Conservation (phyloP, 139 green algal species). For the Haematococcus lacustris region DNA sequence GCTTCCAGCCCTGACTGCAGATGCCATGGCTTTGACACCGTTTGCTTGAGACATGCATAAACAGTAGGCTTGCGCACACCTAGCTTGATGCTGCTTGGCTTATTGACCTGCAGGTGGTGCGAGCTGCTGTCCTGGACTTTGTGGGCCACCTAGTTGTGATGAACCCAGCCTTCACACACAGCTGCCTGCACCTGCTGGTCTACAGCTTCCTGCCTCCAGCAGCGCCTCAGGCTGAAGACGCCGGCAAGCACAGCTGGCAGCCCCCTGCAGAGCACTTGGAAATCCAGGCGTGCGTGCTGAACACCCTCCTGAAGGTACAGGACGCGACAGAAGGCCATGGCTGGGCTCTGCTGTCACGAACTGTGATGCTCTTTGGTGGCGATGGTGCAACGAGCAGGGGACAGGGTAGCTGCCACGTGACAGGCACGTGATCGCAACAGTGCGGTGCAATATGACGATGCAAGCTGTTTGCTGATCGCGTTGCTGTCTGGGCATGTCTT, state of each 20-base stretch:
- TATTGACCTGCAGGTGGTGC: slow-evolving; percentile 29
- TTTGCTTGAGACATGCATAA: too few relatives aligned
- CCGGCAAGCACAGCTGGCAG: slow-evolving; percentile 30
- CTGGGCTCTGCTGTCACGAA: too few relatives aligned
- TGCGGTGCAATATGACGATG: neutral
- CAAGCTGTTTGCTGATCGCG: neutral
- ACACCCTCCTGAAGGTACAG: slow-evolving; percentile 27
- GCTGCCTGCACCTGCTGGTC: slow-evolving; percentile 60
- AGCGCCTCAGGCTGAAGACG: slow-evolving; percentile 7
- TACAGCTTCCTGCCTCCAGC: slow-evolving; percentile 50
- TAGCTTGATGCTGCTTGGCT: neutral
- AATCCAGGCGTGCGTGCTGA: slow-evolving; percentile 47
- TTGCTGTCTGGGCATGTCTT: neutral
- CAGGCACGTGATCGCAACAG: too few relatives aligned
- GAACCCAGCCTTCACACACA: slow-evolving; percentile 52
- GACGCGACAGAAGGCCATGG: too few relatives aligned
- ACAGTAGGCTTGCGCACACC: neutral
- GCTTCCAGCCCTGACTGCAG: neutral
- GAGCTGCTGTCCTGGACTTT: slow-evolving; percentile 46
- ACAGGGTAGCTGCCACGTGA: too few relatives aligned
- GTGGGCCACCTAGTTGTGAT: slow-evolving; percentile 54
- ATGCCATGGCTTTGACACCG: neutral
- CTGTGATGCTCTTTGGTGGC: neutral
- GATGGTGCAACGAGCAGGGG: neutral
- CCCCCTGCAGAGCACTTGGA: slow-evolving; percentile 19